Percentiles rank a stretch among this genome's conserved stretches.
phyloP scores from a whole-genome alignment of 2,329 filamentous ascomycete species.

The Penicillium sp. region DNA sequence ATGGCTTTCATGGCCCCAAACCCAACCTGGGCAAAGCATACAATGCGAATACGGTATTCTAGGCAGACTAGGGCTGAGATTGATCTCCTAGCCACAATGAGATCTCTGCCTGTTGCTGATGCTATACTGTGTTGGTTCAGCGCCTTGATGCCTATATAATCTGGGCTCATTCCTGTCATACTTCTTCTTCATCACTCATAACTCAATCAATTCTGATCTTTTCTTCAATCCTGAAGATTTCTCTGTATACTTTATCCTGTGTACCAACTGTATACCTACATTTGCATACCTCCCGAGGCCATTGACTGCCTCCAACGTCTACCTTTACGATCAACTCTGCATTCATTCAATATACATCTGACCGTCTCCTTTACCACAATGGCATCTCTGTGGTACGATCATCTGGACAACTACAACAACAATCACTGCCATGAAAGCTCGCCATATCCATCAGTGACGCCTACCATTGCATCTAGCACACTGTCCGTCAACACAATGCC shows the following conservation, averaged over 20 bases:
- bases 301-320: background rate
- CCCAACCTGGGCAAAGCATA: slow-evolving; percentile 6
- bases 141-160: slow-evolving; percentile 4
- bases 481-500: slow-evolving; percentile 7
- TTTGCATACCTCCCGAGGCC: background rate
- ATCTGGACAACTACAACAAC: too few species aligned
- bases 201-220: slow-evolving; percentile 4
- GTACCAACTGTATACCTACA: background rate
- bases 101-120: slow-evolving; percentile 7
- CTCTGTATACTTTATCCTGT: background rate
- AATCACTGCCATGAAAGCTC: slow-evolving; percentile 12
- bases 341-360: slow-evolving; percentile 1
- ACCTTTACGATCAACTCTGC: slow-evolving; percentile 1
- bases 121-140: background rate
- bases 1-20: slow-evolving; percentile 7
- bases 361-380: slow-evolving; percentile 7
- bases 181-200: slow-evolving; percentile 6
- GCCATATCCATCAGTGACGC: slow-evolving; percentile 18
- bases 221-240: background rate
- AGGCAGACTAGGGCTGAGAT: slow-evolving; percentile 17
- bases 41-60: slow-evolving; percentile 14
- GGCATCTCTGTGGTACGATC: slow-evolving; percentile 30
- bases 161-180: slow-evolving; percentile 2
- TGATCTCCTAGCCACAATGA: slow-evolving; percentile 7
- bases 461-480: background rate